Conservation (phyloP, 1,139 yeast species). For the Sugiyamaella castrensis region DNA sequence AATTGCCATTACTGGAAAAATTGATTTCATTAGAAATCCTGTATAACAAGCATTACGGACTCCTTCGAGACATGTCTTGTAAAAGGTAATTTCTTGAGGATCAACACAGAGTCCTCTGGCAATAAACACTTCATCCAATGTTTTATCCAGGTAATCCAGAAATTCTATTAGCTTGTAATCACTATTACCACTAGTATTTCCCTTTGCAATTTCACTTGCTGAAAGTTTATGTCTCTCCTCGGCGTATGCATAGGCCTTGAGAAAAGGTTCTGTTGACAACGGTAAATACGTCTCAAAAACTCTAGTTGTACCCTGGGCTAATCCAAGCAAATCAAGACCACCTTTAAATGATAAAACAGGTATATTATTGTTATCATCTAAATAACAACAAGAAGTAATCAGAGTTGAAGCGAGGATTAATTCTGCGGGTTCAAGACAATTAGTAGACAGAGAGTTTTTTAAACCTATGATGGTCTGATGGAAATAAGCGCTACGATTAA, state of each 20-base stretch:
- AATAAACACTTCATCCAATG: neutral
- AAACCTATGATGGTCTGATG: conserved; percentile 3
- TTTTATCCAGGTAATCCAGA: conserved; percentile 7
- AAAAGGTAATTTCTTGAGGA: neutral
- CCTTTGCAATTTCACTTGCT: neutral
- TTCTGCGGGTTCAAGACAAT: conserved; percentile 5
- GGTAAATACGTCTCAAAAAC: conserved; percentile 8
- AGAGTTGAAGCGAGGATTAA: conserved; percentile 10
- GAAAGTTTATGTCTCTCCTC: neutral
- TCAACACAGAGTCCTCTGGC: neutral
- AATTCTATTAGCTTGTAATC: conserved; percentile 1
- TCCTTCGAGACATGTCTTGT: conserved; percentile 1
- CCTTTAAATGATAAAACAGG: conserved; percentile 13
- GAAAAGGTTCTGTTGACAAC: neutral
- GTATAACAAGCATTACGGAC: conserved; percentile 1
- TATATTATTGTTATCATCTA: conserved; percentile 4
- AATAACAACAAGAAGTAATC: conserved; percentile 1
- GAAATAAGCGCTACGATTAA: neutral
- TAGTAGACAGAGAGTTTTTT: conserved; percentile 1
- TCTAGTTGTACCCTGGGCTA: conserved; percentile 4
- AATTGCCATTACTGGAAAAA: conserved; percentile 9
- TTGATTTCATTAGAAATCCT: neutral
- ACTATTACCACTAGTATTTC: neutral
- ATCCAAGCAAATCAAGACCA: conserved; percentile 9
- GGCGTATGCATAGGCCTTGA: neutral